Evolutionary conservation across 345 rosid genomes (phyloP).

Genomic region (Syzygium aromaticum): DNA sequence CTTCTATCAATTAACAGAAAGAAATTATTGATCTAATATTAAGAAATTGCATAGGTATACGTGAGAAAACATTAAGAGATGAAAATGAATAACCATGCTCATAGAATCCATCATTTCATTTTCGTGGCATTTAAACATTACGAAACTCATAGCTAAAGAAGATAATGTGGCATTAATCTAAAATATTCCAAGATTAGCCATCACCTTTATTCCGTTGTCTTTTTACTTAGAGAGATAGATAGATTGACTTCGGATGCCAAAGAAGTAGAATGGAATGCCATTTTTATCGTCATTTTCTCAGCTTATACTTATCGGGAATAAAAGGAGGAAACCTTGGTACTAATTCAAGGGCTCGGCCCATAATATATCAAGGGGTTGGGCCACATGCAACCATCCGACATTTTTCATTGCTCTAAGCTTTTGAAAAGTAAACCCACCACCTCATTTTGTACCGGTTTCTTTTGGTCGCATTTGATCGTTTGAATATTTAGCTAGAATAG

Average conservation of each 20-base stretch:
- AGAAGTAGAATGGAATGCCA: background rate
- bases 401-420: no score
- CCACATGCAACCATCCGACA: background rate
- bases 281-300: background rate
- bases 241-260: background rate
- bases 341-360: background rate
- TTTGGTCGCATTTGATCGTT: no score
- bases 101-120: background rate
- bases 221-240: background rate
- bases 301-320: background rate
- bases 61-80: background rate
- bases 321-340: background rate
- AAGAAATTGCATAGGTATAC: background rate
- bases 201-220: background rate
- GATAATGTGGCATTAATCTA: background rate
- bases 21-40: background rate
- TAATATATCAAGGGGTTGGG: background rate
- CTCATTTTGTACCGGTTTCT: no score
- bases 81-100: rapidly evolving
- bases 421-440: no score
- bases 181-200: background rate
- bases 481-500: no score
- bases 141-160: background rate
- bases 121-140: background rate
- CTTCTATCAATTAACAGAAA: background rate